A percentile compares a stretch with the other conserved stretches of the same genome.
Evolutionary conservation across 441 rosid species (phyloP).

Genomic region (Adansonia madagascariensis): DNA sequence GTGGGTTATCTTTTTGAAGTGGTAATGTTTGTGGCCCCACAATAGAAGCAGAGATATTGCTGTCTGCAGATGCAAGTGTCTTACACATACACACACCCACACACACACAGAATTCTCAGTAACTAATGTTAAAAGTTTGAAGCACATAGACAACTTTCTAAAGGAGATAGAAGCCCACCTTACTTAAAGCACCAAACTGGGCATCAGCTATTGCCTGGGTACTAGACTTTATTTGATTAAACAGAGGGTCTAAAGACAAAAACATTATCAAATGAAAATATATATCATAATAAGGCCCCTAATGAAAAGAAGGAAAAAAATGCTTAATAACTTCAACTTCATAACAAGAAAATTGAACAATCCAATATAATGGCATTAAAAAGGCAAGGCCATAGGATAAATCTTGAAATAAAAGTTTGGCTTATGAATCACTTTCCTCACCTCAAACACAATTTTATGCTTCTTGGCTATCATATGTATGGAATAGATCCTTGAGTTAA

Average conservation of each 20-base stretch:
- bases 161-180: constrained; percentile 38
- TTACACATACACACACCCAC: constrained; percentile 20
- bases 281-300: constrained; percentile 5
- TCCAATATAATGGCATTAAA: background rate
- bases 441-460: background rate
- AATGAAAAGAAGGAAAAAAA: background rate
- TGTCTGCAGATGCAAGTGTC: constrained; percentile 47
- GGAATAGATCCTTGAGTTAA: background rate
- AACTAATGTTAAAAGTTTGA: constrained; percentile 23
- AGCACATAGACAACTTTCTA: constrained; percentile 11
- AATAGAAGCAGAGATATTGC: constrained; percentile 40
- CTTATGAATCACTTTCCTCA: background rate
- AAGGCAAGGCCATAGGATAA: background rate
- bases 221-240: constrained; percentile 58
- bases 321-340: background rate
- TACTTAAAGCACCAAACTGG: constrained; percentile 52
- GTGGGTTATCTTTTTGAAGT: constrained; percentile 45
- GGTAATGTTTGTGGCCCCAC: constrained; percentile 44
- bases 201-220: constrained; percentile 51
- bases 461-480: background rate
- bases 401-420: constrained; percentile 7
- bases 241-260: constrained; percentile 49
- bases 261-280: constrained; percentile 23
- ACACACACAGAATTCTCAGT: constrained; percentile 24
- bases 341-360: constrained; percentile 15